These are phyloP conservation scores for Aureobasidium vineae DNA, from an alignment of 2,329 filamentous ascomycete species.

Conservation along the genomic window DNA sequence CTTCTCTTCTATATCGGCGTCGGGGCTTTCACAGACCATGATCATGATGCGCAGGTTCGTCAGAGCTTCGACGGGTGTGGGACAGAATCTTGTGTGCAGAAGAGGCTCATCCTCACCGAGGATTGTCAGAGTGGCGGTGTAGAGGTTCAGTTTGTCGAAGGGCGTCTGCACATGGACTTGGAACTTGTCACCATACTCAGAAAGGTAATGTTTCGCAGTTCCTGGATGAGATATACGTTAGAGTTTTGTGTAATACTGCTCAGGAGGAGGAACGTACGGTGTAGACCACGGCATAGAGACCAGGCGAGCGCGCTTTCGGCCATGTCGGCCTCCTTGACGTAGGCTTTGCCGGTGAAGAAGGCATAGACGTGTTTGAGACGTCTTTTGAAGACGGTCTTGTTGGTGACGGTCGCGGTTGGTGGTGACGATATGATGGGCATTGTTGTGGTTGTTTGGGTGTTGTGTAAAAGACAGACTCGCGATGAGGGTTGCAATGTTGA, in stretches of 20 bases:
- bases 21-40: neutral
- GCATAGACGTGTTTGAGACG: neutral
- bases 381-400: neutral
- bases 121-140: neutral
- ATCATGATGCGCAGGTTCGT: conserved; percentile 5
- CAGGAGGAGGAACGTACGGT: neutral
- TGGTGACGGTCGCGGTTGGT: neutral
- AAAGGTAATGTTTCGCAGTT: neutral
- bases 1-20: neutral
- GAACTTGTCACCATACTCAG: neutral
- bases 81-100: neutral
- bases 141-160: conserved; percentile 4
- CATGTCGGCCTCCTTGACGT: neutral
- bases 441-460: neutral
- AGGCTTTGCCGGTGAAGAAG: neutral
- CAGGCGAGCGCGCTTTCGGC: neutral
- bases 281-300: neutral
- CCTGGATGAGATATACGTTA: neutral
- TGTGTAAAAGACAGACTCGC: neutral
- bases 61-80: neutral
- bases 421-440: neutral
- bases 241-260: neutral
- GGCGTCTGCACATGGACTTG: conserved; percentile 3
- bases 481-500: neutral
- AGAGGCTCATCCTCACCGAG: neutral